phyloP scores from a whole-genome alignment of 306 rosid species.

The Casuarina glauca region DNA sequence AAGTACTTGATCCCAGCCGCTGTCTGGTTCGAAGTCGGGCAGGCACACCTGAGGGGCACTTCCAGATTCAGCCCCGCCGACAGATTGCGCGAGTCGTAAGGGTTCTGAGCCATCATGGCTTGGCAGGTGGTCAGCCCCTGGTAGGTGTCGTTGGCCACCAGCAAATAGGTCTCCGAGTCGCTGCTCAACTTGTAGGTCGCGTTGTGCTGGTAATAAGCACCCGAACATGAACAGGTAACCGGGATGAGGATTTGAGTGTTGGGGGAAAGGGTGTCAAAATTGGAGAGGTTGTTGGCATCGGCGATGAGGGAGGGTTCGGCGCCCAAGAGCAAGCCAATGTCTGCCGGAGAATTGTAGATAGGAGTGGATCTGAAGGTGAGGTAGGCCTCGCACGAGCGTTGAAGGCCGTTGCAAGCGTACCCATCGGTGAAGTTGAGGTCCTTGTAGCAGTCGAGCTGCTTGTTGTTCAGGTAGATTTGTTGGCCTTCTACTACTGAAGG shows the following conservation, averaged over 20 bases:
- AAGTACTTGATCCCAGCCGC: constrained; percentile 50
- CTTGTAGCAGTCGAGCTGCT: constrained; percentile 49
- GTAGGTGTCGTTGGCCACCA: constrained; percentile 58
- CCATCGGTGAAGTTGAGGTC: constrained; percentile 37
- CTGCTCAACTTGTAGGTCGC: constrained; percentile 32
- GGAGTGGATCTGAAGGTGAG: constrained; percentile 61
- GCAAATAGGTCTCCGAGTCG: constrained; percentile 41
- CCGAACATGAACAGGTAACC: constrained; percentile 53
- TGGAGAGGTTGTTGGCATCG: constrained; percentile 52
- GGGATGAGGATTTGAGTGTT: constrained; percentile 45
- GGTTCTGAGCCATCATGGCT: constrained; percentile 50
- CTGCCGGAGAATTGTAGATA: constrained; percentile 36
- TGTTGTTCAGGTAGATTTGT: constrained; percentile 59
- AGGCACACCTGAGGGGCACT: constrained; percentile 71
- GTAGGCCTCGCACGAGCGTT: constrained; percentile 46
- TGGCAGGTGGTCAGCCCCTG: constrained; percentile 72
- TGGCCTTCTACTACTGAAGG: constrained; percentile 27
- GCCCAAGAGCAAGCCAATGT: constrained; percentile 45
- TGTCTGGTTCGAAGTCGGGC: constrained; percentile 50
- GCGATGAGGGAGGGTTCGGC: constrained; percentile 35
- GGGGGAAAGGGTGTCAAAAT: constrained; percentile 29
- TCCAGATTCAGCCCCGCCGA: not conserved
- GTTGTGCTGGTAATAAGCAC: constrained; percentile 47
- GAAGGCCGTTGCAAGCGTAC: constrained; percentile 42
- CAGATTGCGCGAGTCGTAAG: constrained; percentile 9